Base-by-base conservation (phyloP, 441 rosid species). In the Sinapis alba region DNA sequence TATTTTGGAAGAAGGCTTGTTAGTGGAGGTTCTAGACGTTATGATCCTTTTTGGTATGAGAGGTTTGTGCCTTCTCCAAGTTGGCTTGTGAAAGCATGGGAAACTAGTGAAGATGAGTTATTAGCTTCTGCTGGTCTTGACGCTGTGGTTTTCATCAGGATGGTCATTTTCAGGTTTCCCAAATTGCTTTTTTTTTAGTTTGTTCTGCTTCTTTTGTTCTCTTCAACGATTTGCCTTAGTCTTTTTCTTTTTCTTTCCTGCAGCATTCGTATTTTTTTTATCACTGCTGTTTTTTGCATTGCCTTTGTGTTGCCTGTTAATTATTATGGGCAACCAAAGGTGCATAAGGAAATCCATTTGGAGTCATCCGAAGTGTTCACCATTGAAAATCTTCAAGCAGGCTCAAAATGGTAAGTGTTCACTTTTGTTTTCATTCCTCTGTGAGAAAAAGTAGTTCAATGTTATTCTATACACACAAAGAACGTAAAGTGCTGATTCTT, bases 51-150 rank as follows among this genome's bases (percentile, higher is more conserved):
- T 82, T 80, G 87, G 82, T 84, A 94, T 27, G 90, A 92, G 62
- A 87, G 99, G 78, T 92, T 92, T 75, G 96, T 90, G 54, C 99
- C 99, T 3, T 92, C 98, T 32, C 95, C 99, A 0, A 85, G 98
- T 80, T 96, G 99, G 99, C 68, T 94, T 2, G 54, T 89, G 32
- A 94, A 86, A 86, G 98, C 98, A 18, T 96, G 98, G 98, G 87
- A 83, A 75, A 84, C 95, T 32, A 83, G 90, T 75, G 98, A 96
- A 73, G 89, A 88, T 12, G 99, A 96, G 79, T 72, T 96, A 19
- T 81, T 96, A 69, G 86, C 86, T 69, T 62, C 82, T 71, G 96
- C 86, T 51, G 98, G 99, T 59, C 71, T 96, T 20, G 99, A 96
- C 79, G 95, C 95, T 41, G 86, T 92, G 21, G 98, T 89, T 77